Evolutionary conservation across 2,329 filamentous ascomycete genomes (phyloP).

Genomic region (Fusarium abutilonis): DNA sequence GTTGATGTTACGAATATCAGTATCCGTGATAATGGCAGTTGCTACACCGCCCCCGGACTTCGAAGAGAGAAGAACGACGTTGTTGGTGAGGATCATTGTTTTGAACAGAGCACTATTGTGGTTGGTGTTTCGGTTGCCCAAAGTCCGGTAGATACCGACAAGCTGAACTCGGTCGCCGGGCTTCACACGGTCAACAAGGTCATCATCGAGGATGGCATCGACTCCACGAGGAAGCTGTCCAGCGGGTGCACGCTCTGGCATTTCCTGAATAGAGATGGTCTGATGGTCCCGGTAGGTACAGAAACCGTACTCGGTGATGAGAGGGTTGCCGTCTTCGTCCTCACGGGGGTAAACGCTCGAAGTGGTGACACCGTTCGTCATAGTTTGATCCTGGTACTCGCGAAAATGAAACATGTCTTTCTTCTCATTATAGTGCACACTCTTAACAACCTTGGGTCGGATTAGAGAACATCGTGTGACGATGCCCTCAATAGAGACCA

Average conservation of each 20-base stretch:
- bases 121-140: conserved; percentile 93
- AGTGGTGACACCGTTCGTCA: conserved; percentile 90
- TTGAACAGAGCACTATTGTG: conserved; percentile 94
- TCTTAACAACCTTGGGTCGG: conserved; percentile 96
- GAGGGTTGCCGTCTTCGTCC: conserved; percentile 89
- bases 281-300: conserved; percentile 97
- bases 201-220: conserved; percentile 96
- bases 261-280: conserved; percentile 97
- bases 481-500: conserved; percentile 97
- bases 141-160: conserved; percentile 93
- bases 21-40: conserved; percentile 91
- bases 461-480: conserved; percentile 97
- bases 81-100: conserved; percentile 92
- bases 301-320: conserved; percentile 95
- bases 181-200: conserved; percentile 93
- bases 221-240: conserved; percentile 95
- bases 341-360: conserved; percentile 94
- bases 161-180: conserved; percentile 95
- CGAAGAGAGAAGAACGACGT: conserved; percentile 91
- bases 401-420: conserved; percentile 88
- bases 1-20: conserved; percentile 98
- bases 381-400: conserved; percentile 96
- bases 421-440: conserved; percentile 93
- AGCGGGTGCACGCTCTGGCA: conserved; percentile 95
- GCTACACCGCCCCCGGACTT: conserved; percentile 96